Percentiles rank a stretch among this genome's conserved stretches.
phyloP scores from a whole-genome alignment of 2,329 filamentous ascomycete species.

The Lachnellula willkommii region DNA sequence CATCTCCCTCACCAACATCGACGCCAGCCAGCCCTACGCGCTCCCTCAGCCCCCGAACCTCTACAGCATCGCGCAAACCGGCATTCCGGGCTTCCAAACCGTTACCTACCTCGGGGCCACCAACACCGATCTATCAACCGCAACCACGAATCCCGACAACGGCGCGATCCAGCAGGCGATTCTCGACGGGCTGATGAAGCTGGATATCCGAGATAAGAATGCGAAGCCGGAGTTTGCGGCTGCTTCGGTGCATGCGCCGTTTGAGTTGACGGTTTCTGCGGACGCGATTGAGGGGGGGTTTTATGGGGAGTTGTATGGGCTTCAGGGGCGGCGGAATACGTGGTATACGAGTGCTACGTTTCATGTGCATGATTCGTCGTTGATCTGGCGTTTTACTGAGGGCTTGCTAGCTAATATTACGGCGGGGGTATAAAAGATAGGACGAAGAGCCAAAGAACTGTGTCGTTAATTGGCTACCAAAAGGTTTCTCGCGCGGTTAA shows the following conservation, averaged over 20 bases:
- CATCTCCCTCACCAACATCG: conserved; percentile 22
- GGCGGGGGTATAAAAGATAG: neutral
- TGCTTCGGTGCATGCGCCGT: conserved; percentile 36
- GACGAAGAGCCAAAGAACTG: too few species aligned
- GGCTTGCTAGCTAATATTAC: neutral
- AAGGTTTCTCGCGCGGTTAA: too few species aligned
- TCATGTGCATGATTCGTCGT: conserved; percentile 1
- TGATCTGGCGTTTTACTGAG: conserved; percentile 11
- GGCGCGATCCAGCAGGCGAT: neutral
- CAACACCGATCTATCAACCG: neutral
- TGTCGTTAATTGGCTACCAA: too few species aligned
- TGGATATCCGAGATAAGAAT: conserved; percentile 2
- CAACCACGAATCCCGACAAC: neutral
- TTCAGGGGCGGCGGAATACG: conserved; percentile 40
- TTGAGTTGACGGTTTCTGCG: conserved; percentile 31
- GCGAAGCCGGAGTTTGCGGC: conserved; percentile 29
- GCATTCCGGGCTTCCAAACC: conserved; percentile 9
- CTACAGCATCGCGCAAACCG: conserved; percentile 21
- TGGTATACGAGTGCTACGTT: conserved; percentile 40
- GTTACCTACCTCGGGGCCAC: neutral
- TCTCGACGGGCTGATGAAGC: neutral
- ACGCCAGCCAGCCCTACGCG: conserved; percentile 21
- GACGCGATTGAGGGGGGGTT: conserved; percentile 36
- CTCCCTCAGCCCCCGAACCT: conserved; percentile 28
- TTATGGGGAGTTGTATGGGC: conserved; percentile 34